Evolutionary conservation across 768 basidiomycete species (phyloP), one percentile per base, ranked within the genome.

Genomic region (Lactifluus volemus): DNA sequence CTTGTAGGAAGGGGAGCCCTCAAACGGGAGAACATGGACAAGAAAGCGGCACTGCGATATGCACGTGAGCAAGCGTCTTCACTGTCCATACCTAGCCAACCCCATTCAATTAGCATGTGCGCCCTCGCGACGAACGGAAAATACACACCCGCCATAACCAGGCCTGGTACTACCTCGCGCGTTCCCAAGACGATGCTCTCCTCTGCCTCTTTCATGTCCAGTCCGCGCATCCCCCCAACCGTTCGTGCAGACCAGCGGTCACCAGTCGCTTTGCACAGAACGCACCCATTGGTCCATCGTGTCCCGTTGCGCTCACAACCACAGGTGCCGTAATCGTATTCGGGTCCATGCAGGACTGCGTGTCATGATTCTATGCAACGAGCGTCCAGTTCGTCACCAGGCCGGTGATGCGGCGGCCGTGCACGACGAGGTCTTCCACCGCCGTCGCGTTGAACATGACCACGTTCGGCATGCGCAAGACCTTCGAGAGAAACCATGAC

Each of bases 1-100:
- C 74, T 97, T 97, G 78, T 97, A 97, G 3, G 84, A 82, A 5
- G 92, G 87, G 63, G 83, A 86, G 14, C 92, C 92, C 70, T 90
- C 88, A 54, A 92, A 86, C 49, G 75, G n/a, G 86, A 82, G 69
- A 88, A 80, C 71, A 82, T 80, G 30, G 78, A 79, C 71, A 86
- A 82, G 73, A 87, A 81, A 15, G 83, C 70, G 55, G 72, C 68
- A 63, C 65, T 66, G 36, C 69, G 70, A 36, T 68, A 66, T 25
- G 64, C 59, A 38, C 68, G 67, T 19, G 63, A 48, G 48, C 64
- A 64, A 29, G 61, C 25, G 64, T 70, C 68, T 63, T 67, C 67
- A 19, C 62, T 53, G 32, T 92, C 88, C 88, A 89, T 92, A 15
- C 88, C 88, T 84, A 59, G 2, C 25, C 25, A 25, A 1, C 25